phyloP scores from a whole-genome alignment of 2,329 filamentous ascomycete species.

The Phoma sp. region DNA sequence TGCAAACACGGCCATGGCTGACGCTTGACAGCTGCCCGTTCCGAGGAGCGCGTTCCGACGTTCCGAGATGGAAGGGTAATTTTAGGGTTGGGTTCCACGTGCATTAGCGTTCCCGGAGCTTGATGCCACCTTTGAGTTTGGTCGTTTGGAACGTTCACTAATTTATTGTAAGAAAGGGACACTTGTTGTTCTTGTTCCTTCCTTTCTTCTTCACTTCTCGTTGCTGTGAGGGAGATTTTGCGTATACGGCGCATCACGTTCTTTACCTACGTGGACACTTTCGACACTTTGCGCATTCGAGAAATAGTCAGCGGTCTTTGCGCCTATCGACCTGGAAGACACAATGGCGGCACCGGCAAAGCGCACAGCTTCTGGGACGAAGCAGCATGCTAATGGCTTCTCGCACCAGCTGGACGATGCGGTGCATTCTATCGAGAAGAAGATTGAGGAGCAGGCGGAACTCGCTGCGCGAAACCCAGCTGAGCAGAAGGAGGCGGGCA shows the following conservation, averaged over 20 bases:
- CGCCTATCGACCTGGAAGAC: neutral
- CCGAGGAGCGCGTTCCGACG: conserved; percentile 9
- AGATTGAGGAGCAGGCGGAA: conserved; percentile 40
- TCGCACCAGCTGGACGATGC: conserved; percentile 33
- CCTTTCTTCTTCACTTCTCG: neutral
- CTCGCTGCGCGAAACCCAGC: conserved; percentile 40
- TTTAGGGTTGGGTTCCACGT: conserved; percentile 32
- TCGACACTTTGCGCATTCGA: no score
- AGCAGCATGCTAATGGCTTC: conserved; percentile 30
- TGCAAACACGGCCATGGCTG: conserved; percentile 6
- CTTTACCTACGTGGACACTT: neutral
- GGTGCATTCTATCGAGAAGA: conserved; percentile 38
- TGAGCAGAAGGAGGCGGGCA: conserved; percentile 58
- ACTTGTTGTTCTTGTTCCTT: conserved; percentile 17
- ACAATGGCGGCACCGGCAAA: conserved; percentile 41
- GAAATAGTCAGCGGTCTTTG: neutral
- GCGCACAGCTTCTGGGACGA: conserved; percentile 37
- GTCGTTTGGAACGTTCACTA: conserved; percentile 3
- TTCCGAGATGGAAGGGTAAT: conserved; percentile 9
- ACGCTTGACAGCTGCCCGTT: conserved; percentile 1
- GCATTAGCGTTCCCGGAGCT: conserved; percentile 33
- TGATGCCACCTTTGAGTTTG: conserved; percentile 43
- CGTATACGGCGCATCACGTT: neutral
- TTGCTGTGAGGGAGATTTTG: neutral
- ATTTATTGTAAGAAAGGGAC: neutral